These are phyloP conservation scores for Angomonas deanei DNA, from an alignment of 208 protist species.

Conservation along the genomic window DNA sequence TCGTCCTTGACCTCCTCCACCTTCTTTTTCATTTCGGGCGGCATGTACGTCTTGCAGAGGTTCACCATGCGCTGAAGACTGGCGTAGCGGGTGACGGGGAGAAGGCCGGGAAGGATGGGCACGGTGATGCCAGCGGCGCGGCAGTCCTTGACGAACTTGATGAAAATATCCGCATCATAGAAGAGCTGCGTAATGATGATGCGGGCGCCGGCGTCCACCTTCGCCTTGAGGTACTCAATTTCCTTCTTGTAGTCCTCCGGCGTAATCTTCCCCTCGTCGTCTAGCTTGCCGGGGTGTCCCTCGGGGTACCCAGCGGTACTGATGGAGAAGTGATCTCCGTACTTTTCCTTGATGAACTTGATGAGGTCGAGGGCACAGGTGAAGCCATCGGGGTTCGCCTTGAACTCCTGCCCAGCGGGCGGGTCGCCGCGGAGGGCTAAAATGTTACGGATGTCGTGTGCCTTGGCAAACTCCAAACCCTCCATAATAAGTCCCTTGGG, in stretches of 20 bases:
- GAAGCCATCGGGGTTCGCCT: constrained; percentile 68
- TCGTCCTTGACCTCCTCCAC: constrained; percentile 64
- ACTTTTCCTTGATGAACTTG: constrained; percentile 83
- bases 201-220: constrained; percentile 95
- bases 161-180: constrained; percentile 91
- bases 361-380: constrained; percentile 93
- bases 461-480: constrained; percentile 73
- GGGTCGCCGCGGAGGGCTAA: constrained; percentile 92
- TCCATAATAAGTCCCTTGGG: constrained; percentile 58
- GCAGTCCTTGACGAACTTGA: constrained; percentile 87
- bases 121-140: constrained; percentile 84
- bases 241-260: constrained; percentile 66
- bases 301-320: constrained; percentile 92
- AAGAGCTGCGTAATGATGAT: constrained; percentile 97
- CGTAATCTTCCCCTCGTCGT: constrained; percentile 47
- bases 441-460: constrained; percentile 94
- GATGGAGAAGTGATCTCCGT: constrained; percentile 95
- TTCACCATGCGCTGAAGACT: constrained; percentile 62
- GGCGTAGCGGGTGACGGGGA: constrained; percentile 84
- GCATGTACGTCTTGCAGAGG: constrained; percentile 71
- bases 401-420: constrained; percentile 51
- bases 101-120: constrained; percentile 94
- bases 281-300: constrained; percentile 71
- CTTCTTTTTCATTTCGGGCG: constrained; percentile 31
- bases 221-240: constrained; percentile 91